Base-by-base conservation (phyloP, 208 protist genomes). In the Phytomonas francai region DNA sequence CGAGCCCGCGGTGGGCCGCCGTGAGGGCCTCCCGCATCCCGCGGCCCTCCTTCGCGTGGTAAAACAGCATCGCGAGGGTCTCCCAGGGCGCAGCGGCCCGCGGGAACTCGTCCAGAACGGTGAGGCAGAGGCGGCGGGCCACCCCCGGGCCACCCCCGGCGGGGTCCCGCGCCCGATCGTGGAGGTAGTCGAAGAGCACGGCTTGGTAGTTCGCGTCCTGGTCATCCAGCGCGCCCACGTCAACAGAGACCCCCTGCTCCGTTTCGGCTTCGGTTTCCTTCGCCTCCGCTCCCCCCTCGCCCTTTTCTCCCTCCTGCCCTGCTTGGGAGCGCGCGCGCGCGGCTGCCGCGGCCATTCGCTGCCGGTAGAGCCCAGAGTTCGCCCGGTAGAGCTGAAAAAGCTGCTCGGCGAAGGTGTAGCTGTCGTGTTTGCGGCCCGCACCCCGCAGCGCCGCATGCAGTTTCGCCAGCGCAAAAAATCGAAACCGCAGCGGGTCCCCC, bases 21-120 rank as follows among this genome's bases (percentile, higher is more conserved):
- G 86, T 57, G 54, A 89, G 75, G 34, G 85, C 84, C 54, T 93
- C 71, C 63, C 60, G 22, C 49, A 93, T 62, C 59, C 82, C 81
- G 12, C 73, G 67, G 60, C 81, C 71, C 0, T 77, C 75, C 71
- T 88, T 74, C 63, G 84, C 85, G 42, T 78, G 79, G 70, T 91
- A 81, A 30, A 93, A 70, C 33, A 93, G 59, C 34, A 91, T 72
- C 12, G 83, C 76, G 32, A 91, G 68, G 33, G 73, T 85, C 68
- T 87, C 75, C 88, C 84, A 91, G 64, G 88, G 88, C 58, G 64
- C 68, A 30, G 88, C 73, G 27, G 69, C 70, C 14, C 57, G n/a
- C 14, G 88, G 88, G 59, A 84, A 88, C 69, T 90, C 84, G 49
- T 84, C 75, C 67, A 93, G 83, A 14, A 79, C 84, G 59, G 76